Evolutionary conservation across 1,284 basidiomycete species (phyloP), one percentile per base, ranked within the genome.

Genomic region (Cystobasidiaceae sp.): DNA sequence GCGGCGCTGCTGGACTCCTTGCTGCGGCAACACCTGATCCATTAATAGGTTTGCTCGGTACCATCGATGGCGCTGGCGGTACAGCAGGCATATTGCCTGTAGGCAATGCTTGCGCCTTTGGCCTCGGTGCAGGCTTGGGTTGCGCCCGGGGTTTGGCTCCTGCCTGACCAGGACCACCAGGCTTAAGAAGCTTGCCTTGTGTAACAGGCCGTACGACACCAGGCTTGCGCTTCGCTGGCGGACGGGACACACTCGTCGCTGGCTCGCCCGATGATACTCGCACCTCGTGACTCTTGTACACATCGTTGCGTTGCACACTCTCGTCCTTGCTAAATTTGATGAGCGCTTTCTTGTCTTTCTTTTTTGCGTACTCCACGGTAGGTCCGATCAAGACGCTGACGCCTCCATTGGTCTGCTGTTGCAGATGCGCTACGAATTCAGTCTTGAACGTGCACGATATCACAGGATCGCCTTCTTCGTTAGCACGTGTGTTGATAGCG

Each of bases 371-470:
- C 52, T 89, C 84, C 67, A 96, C 80, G 89, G 81, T 83, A 23
- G 90, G 86, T 0, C 83, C 84, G 70, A 94, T 85, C 48, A 84
- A 78, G 34, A 98, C 80, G 66, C 80, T 86, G 67, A 93, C 82
- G 66, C 84, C 86, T 1, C 86, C 90, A 72, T 86, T 86, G 1
- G 90, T 91, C 66, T 90, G 78, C 70, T 88, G 87, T 66, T 93
- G 80, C 45, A 99, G 82, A 71, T 88, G 86, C 11, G 90, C 84
- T 8, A 86, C 82, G 57, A 99, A 81, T 76, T 99, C 96, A 0
- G 96, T 98, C 84, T 99, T 99, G 84, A 98, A 94, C 71, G 86
- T 82, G 72, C 90, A 93, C 68, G 85, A 88, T 73, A 98, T 82
- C 52, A 97, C 81, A 0, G 94, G 93, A 75, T 99, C 96, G n/a